Base-by-base conservation (phyloP, 306 rosid genomes). In the Elaeagnus macrophylla region DNA sequence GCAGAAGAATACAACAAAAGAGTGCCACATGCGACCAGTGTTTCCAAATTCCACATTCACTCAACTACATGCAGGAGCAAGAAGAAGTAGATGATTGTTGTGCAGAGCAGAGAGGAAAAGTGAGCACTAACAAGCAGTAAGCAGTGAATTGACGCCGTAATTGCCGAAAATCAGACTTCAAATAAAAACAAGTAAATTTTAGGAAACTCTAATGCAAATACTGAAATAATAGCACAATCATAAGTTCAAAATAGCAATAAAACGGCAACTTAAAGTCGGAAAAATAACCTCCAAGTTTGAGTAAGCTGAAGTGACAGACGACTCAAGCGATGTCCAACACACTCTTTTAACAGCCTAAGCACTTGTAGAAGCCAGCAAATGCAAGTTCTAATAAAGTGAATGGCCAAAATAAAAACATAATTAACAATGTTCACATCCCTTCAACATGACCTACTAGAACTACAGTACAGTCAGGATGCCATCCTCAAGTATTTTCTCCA, bases 161-260 rank as follows among this genome's bases (percentile, higher is more conserved):
- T 60, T 70, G 87, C 89, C 68, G 68, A 74, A 68, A 71, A 74
- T 72, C 78, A 75, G 67, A 79, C 95, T 83, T 90, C 97, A 81
- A 74, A 78, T 71, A 73, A 83, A 77, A 80, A 79, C 75, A 79
- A 59, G 68, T 53, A 55, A 74, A 73, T 54, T 73, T 81, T 63
- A 72, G 82, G 73, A 72, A 59, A 46, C 48, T 57, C 74, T 45
- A 62, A 66, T 61, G 67, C 71, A 72, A 74, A 71, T 5, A 25
- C 32, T 25, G 32, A 25, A 25, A 25, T 25, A 25, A 25, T 19
- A 64, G 60, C 74, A 56, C 50, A 67, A 42, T 61, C n/a, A 50
- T 61, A 39, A 67, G 53, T 50, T 60, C 56, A 72, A 25, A 25
- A 25, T 5, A 25, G 53, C 8, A 45, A 5, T 12, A 7, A 82